phyloP scores from a whole-genome alignment of 1,139 yeast species.

The Wickerhamomyces sp. region DNA sequence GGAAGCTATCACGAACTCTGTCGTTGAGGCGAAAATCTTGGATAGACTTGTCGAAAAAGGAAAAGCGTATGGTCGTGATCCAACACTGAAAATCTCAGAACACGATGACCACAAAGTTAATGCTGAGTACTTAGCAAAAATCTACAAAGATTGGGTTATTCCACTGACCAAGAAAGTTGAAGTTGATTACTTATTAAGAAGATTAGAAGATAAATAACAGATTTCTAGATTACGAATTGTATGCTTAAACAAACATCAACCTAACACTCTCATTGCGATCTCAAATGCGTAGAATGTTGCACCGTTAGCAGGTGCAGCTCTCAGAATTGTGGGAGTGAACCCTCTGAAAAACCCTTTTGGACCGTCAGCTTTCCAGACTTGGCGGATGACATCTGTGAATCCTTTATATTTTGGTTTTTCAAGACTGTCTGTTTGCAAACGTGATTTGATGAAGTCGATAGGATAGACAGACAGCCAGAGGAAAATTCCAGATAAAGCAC shows the following conservation, averaged over 20 bases:
- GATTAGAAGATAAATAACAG: constrained; percentile 70
- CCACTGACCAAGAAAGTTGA: constrained; percentile 95
- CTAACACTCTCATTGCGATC: constrained; percentile 65
- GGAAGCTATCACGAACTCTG: constrained; percentile 75
- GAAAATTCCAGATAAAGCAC: constrained; percentile 82
- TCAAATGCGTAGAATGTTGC: constrained; percentile 94
- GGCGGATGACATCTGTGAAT: constrained; percentile 45
- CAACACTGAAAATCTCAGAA: constrained; percentile 65
- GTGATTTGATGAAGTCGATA: constrained; percentile 79
- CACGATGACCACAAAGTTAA: constrained; percentile 71
- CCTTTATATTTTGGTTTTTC: constrained; percentile 37
- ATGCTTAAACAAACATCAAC: too few species aligned
- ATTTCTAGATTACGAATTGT: too few species aligned
- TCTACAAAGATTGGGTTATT: constrained; percentile 83
- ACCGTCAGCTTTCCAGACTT: constrained; percentile 54
- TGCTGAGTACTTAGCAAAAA: constrained; percentile 73
- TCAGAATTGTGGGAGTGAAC: constrained; percentile 79
- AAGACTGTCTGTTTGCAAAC: constrained; percentile 77
- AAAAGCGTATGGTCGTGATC: constrained; percentile 82
- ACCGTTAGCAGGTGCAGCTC: constrained; percentile 97
- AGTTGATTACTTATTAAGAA: constrained; percentile 78
- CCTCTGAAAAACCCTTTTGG: constrained; percentile 80
- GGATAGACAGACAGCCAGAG: constrained; percentile 84
- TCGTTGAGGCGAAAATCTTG: constrained; percentile 80
- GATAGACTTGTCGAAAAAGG: constrained; percentile 77